Evolutionary conservation across 2,329 filamentous ascomycete species (phyloP), one percentile per base, ranked within the genome.

Genomic region (Aspergillus phoenicis): DNA sequence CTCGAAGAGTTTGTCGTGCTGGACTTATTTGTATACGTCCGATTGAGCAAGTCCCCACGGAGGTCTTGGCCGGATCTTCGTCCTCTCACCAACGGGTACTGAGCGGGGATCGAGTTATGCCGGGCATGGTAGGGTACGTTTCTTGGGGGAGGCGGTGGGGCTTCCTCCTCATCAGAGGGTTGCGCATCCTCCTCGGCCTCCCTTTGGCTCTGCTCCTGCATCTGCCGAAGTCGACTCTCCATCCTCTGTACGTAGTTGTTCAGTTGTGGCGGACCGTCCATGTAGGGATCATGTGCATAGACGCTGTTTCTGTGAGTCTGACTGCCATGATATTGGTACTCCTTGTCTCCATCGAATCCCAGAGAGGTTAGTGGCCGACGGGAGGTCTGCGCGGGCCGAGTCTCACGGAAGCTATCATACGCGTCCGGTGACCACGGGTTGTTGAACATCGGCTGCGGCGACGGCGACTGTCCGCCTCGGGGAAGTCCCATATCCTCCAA

Each of bases 361-460:
- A 91, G 83, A 0, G 92, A 89, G 4, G 92, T 95, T 65, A 91
- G 84, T 0, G 93, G 89, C 39, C 89, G 82, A 66, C 77, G 70
- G 33, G 72, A 70, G 62, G 72, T 70, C 62, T 76, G 71, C 64
- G 76, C 47, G 64, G 70, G 69, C 11, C 71, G 71, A 28, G 64
- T 60, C 5, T 75, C 72, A 36, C 71, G 71, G 43, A 80, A 71
- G 15, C 84, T 78, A 64, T 89, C 89, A 70, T 96, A 97, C 7
- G 89, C 91, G 69, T 97, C 93, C 0, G 93, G 93, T 0, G 93
- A 95, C 95, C 95, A 99, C 4, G 93, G 89, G 70, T 92, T 74
- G 47, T 71, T 69, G 52, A 75, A 75, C 0, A 84, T 80, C 45
- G 86, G 82, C 0, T 86, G 83, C 28, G 85, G 83, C 36, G 85